A percentile compares a stretch with the other conserved stretches of the same genome.
These are phyloP conservation scores for Xylariaceae sp. DNA, from an alignment of 2,329 filamentous ascomycete species.

Conservation along the genomic window DNA sequence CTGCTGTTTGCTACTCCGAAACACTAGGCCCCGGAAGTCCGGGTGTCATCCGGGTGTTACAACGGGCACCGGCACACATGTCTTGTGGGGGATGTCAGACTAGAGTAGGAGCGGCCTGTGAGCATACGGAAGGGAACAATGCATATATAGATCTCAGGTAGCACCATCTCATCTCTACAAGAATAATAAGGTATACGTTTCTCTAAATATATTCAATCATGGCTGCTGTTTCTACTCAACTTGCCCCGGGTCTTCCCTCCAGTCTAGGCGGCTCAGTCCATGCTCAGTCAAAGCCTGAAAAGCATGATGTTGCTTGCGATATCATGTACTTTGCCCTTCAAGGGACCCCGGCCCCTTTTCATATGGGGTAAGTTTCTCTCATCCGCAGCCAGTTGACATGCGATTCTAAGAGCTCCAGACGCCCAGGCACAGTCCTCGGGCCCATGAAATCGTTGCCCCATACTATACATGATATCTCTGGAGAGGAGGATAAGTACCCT, in stretches of 20 bases:
- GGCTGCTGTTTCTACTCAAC: background rate
- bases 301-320: background rate
- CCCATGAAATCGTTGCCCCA: background rate
- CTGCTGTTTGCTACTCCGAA: no score
- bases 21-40: no score
- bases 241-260: background rate
- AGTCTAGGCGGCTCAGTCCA: background rate
- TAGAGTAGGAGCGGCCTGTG: no score
- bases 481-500: slow-evolving; percentile 8
- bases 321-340: slow-evolving; percentile 1
- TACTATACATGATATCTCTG: slow-evolving; percentile 2
- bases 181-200: background rate
- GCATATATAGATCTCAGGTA: background rate
- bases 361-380: background rate
- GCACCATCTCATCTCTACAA: background rate
- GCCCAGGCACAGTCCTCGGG: background rate
- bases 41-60: no score
- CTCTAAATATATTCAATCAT: background rate
- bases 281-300: background rate
- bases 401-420: background rate
- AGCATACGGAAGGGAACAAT: no score
- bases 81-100: no score
- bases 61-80: no score
- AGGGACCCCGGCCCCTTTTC: background rate
- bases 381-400: background rate